Evolutionary conservation across 148 eudicot species (phyloP), one percentile per base, ranked within the genome.

Genomic region (Rhododendron kiyosumense): DNA sequence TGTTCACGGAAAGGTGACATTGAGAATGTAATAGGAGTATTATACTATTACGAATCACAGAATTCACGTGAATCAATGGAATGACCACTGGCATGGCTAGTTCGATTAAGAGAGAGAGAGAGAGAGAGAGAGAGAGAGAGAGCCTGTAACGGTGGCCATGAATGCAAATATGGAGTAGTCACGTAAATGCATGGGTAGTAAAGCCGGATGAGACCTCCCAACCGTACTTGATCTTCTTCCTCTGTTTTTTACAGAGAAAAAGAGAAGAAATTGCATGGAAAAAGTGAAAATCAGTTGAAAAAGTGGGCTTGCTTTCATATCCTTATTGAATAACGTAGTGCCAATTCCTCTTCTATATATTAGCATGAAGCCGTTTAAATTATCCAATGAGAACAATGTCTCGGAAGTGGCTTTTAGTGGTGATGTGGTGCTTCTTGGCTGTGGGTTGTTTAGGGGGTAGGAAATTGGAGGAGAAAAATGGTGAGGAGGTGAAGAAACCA

Each of bases 391-490:
- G 22, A 34, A 28, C 30, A 7, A 45, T 20, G 81, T 7, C 80
- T 22, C 15, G 81, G 69, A 84, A 76, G 86, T 75, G 71, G n/a
- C 71, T 84, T 74, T 36, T 84, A 79, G 81, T 54, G 81, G 71
- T 76, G 71, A 38, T 51, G 32, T 73, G 65, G 30, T 74, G 86
- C 28, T 74, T 75, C 30, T 34, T 75, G 67, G 71, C 38, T 54
- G 81, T 52, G 81, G n/a, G 86, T 13, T 74, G 81, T 84, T 52
- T 36, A 54, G 73, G 59, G 38, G 71, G 71, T 76, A 84, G 86
- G 81, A 52, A 24, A 30, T 54, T 84, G 36, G 81, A 34, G 63
- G 81, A 74, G 69, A 76, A 84, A 76, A 75, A 84, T 75, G 51
- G 81, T 24, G 61, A 76, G 69, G 30, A 51, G 12, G 63, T 49